Base-by-base conservation (phyloP, 306 rosid genomes). In the Urtica urens region DNA sequence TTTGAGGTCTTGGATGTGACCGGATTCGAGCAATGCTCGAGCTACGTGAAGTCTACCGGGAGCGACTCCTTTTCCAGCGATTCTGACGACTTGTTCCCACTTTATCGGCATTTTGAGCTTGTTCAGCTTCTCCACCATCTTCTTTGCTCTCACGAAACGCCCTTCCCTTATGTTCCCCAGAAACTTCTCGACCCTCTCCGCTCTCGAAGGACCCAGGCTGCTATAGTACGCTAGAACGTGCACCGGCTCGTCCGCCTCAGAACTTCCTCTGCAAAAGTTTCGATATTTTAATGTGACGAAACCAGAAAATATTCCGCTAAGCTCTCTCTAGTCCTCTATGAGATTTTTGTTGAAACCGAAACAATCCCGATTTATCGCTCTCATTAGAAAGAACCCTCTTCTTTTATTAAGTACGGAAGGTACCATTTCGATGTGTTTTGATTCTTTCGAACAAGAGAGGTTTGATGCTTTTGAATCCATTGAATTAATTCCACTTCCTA, bases 31-130 rank as follows among this genome's bases (percentile, higher is more conserved):
- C 95, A 88, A 72, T 37, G 97, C 93, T 28, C 90, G 93, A 48
- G 95, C 97, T 22, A 88, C 87, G 63, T 88, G 97, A 43, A 88
- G 62, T 71, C 97, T 76, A 61, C 97, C 95, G 3, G 97, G 97
- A 67, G 97, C 97, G 38, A 84, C 95, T 33, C 97, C 97, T 25
- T 66, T 81, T 69, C 93, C 97, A 38, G 97, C 94, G 53, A 88
- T 75, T 65, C 72, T 79, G 21, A 84, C 69, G 46, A 88, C 95
- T 49, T 88, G 95, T 68, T 88, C 97, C 97, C 97, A 84, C 43
- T 77, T 81, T 41, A 90, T 72, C 56, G 97, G 90, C 60, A 84
- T 38, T 70, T 84, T 79, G 48, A 90, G 93, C 67, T 74, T 76
- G 80, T 90, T 84, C 62, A 90, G 71, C 67, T 90, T 90, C 39